phyloP scores from a whole-genome alignment of 768 basidiomycete genomes.

The Pholiota conissans region DNA sequence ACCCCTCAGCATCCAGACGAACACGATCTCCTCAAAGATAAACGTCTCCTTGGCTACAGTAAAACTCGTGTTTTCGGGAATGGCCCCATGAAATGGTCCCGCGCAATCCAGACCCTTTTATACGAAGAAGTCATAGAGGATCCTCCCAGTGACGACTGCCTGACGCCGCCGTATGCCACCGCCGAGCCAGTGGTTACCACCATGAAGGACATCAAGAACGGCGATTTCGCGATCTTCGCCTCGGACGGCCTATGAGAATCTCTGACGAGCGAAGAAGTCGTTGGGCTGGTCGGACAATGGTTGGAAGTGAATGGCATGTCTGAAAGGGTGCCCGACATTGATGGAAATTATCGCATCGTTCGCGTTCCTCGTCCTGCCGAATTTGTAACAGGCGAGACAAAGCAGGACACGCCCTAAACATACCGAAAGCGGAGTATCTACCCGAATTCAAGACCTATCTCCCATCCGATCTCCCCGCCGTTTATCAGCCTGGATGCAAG shows the following conservation, averaged over 20 bases:
- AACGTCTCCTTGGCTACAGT: slow-evolving; percentile 40
- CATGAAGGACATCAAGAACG: too few relatives aligned
- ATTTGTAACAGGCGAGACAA: not conserved
- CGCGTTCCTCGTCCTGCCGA: not conserved
- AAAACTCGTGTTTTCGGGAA: slow-evolving; percentile 46
- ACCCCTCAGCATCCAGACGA: slow-evolving; percentile 38
- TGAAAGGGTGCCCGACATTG: not conserved
- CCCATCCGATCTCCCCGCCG: slow-evolving; percentile 33
- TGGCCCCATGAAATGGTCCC: slow-evolving; percentile 44
- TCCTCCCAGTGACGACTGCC: slow-evolving; percentile 25
- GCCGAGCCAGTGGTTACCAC: slow-evolving; percentile 43
- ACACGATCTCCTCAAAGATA: slow-evolving; percentile 31
- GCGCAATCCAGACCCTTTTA: slow-evolving; percentile 34
- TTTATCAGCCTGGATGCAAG: slow-evolving; percentile 23
- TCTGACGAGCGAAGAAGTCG: too few relatives aligned
- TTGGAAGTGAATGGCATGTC: slow-evolving; percentile 18
- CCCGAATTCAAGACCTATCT: not conserved
- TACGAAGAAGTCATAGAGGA: slow-evolving; percentile 33
- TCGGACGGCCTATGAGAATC: too few relatives aligned
- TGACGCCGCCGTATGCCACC: slow-evolving; percentile 57
- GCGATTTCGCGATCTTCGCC: too few relatives aligned
- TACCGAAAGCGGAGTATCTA: too few relatives aligned
- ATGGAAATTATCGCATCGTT: not conserved
- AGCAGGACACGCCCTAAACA: not conserved
- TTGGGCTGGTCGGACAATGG: too few relatives aligned